Conservation (phyloP, 2,329 filamentous ascomycete species). For the Verticillium dahliae region DNA sequence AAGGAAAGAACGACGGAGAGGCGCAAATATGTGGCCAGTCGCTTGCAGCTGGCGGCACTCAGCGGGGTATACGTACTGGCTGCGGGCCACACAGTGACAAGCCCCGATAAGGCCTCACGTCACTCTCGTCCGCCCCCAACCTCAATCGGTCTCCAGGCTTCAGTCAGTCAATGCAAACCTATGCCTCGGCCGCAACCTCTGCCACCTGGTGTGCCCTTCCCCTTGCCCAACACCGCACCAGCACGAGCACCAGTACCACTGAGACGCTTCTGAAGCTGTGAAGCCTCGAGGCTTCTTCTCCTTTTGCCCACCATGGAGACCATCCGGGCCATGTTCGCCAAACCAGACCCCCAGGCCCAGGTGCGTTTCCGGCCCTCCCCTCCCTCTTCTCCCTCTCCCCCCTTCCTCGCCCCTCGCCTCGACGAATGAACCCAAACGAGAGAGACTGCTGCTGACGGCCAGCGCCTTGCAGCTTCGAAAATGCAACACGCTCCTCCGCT, state of each 20-base stretch:
- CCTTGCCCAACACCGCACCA: too few relatives aligned
- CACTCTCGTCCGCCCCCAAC: neutral
- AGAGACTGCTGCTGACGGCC: neutral
- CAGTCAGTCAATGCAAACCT: neutral
- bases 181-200: neutral
- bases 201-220: neutral
- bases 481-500: constrained; percentile 84
- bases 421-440: too few relatives aligned
- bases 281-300: constrained; percentile 1
- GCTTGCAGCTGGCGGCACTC: neutral
- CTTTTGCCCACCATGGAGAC: constrained; percentile 64
- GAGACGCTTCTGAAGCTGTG: neutral
- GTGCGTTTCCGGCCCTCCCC: constrained; percentile 39
- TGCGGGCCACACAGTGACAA: neutral
- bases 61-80: neutral
- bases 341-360: constrained; percentile 89
- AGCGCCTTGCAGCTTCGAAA: constrained; percentile 67
- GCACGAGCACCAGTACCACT: too few relatives aligned
- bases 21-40: neutral
- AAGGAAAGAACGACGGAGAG: too few relatives aligned
- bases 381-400: too few relatives aligned
- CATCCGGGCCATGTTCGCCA: constrained; percentile 78
- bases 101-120: neutral
- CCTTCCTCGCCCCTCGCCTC: too few relatives aligned
- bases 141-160: neutral